phyloP scores from a whole-genome alignment of 2,329 filamentous ascomycete species.

The Colletotrichum liriopes region DNA sequence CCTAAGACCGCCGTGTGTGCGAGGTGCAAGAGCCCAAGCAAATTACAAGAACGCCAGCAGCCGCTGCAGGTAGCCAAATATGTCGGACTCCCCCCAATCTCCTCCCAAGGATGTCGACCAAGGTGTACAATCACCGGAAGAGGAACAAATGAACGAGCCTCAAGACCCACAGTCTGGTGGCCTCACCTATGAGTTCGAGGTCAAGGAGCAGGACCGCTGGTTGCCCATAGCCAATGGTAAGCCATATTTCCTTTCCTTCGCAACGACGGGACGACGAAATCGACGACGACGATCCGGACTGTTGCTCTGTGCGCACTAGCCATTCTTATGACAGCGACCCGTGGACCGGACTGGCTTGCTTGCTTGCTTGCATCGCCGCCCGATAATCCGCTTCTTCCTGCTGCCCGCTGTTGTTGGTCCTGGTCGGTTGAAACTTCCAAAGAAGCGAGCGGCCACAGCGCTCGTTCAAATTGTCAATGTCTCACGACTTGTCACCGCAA shows the following conservation, averaged over 20 bases:
- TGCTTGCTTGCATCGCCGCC: constrained; percentile 7
- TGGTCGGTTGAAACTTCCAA: neutral
- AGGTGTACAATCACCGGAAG: constrained; percentile 92
- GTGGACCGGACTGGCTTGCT: constrained; percentile 13
- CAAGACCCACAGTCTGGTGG: constrained; percentile 83
- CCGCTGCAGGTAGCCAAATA: constrained; percentile 84
- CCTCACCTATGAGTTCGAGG: constrained; percentile 93
- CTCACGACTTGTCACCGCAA: constrained; percentile 70
- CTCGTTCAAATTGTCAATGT: constrained; percentile 64
- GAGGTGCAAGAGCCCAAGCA: constrained; percentile 68
- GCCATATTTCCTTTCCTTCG: constrained; percentile 63
- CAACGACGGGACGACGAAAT: constrained; percentile 22
- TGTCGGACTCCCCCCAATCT: constrained; percentile 90
- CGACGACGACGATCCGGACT: constrained; percentile 58
- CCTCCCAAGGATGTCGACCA: constrained; percentile 96
- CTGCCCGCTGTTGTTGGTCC: constrained; percentile 31
- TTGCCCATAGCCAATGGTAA: constrained; percentile 99
- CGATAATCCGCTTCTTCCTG: constrained; percentile 25
- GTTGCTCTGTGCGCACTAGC: constrained; percentile 57
- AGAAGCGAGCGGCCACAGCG: neutral
- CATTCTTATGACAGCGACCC: constrained; percentile 27
- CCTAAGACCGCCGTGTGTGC: constrained; percentile 67
- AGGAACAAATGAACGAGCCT: constrained; percentile 94
- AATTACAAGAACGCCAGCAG: constrained; percentile 74
- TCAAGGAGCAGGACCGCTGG: constrained; percentile 99